Percentiles rank a stretch among this genome's conserved stretches.
These are phyloP conservation scores for Crithidia fasciculata DNA, from an alignment of 208 protist genomes.

Conservation along the genomic window DNA sequence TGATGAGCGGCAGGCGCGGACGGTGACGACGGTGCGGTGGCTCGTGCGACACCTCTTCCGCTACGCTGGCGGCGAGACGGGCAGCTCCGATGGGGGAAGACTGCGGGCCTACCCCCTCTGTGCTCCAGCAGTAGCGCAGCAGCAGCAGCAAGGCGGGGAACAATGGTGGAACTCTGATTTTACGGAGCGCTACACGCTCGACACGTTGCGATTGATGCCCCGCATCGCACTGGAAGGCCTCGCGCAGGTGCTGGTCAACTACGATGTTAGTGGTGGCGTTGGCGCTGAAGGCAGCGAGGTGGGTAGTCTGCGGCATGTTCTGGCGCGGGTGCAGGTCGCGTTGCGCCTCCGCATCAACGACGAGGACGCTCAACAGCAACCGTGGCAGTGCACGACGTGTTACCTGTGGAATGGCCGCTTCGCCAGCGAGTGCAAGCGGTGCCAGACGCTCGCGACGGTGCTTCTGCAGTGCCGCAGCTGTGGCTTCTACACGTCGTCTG, in stretches of 20 bases:
- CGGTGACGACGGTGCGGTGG: conserved; percentile 2
- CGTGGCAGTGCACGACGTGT: conserved; percentile 72
- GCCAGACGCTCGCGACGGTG: conserved; percentile 43
- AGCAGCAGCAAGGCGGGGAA: not conserved
- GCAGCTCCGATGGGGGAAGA: not conserved
- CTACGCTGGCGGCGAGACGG: not conserved
- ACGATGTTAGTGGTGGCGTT: too few species aligned
- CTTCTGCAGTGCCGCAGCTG: conserved; percentile 65
- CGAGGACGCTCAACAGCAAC: conserved; percentile 38
- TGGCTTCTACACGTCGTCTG: conserved; percentile 50
- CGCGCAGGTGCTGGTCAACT: not conserved
- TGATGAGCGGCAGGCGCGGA: not conserved
- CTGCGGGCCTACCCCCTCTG: conserved; percentile 25
- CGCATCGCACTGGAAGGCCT: conserved; percentile 44
- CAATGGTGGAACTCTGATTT: conserved; percentile 24
- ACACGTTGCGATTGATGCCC: conserved; percentile 31
- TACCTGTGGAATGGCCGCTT: conserved; percentile 62
- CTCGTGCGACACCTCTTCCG: conserved; percentile 12
- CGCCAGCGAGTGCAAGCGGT: conserved; percentile 48
- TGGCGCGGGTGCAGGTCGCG: conserved; percentile 9
- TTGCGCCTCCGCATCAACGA: conserved; percentile 5
- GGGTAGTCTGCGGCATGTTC: not conserved
- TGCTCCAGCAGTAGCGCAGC: not conserved
- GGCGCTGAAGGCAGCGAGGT: too few species aligned
- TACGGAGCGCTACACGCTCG: conserved; percentile 33